Conservation (phyloP, 257 asterid genomes). For the Lithospermum erythrorhizon region DNA sequence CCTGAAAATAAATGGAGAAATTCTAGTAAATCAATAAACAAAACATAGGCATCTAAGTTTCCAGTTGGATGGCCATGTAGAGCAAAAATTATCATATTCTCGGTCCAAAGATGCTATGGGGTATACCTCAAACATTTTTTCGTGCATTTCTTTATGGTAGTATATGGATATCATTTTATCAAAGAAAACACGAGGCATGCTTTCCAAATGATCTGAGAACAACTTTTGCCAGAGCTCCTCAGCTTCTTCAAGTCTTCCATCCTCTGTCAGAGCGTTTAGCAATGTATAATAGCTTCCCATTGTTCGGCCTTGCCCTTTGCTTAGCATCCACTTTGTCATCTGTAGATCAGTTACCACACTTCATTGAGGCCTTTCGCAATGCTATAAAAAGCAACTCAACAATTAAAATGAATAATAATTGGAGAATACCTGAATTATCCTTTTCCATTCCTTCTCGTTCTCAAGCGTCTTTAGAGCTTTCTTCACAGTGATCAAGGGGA, state of each 20-base stretch:
- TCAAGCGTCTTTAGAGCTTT: constrained; percentile 81
- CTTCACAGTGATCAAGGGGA: constrained; percentile 85
- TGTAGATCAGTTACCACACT: constrained; percentile 9
- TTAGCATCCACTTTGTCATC: constrained; percentile 95
- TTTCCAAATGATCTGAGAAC: constrained; percentile 66
- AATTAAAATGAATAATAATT: background rate
- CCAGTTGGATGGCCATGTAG: background rate
- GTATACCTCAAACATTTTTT: constrained; percentile 80
- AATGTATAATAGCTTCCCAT: constrained; percentile 86
- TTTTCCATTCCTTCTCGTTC: constrained; percentile 76
- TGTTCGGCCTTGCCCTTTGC: constrained; percentile 95
- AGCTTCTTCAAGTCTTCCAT: constrained; percentile 87
- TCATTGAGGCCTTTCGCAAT: constrained; percentile 5
- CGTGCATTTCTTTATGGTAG: constrained; percentile 63
- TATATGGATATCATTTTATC: constrained; percentile 71
- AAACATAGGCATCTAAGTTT: background rate
- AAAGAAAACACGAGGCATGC: constrained; percentile 85
- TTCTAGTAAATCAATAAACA: background rate
- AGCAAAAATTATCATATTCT: background rate
- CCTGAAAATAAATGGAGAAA: constrained; percentile 23
- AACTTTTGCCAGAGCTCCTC: constrained; percentile 77
- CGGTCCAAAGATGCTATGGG: background rate
- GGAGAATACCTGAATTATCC: constrained; percentile 66
- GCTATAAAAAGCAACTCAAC: background rate
- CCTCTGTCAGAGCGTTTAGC: constrained; percentile 81